Evolutionary conservation across 78 protist genomes (phyloP), one percentile per base, ranked within the genome.

Genomic region (Dictyostelium intermedium): DNA sequence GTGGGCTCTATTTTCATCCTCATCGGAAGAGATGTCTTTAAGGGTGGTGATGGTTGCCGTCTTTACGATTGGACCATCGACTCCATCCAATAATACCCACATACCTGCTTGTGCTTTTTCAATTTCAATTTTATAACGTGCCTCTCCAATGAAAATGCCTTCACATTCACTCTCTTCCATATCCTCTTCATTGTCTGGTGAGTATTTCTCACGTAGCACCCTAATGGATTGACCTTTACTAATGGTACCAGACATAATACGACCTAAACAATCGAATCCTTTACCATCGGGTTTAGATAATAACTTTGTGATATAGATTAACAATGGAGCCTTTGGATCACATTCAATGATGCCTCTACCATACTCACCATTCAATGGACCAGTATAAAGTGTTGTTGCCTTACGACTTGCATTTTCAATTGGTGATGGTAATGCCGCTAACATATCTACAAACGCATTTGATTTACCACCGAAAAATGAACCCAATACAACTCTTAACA

Each of bases 101-200:
- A 25, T 83, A 37, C 99, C 99, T 0, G 99, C 98, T 4, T 92
- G 80, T 37, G 86, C 99, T 2, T 27, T 34, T 27, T 34, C 47
- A 27, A 98, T 82, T 37, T 91, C 96, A 23, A 98, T 70, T 69
- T 96, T 91, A 85, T 98, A 98, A 47, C 98, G 43, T 10, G 98
- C 91, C 45, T 96, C 96, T 1, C 76, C 32, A 35, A 99, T 30
- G 83, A 84, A 97, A 5, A 98, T 16, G 2, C 56, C 8, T 10
- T 84, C 25, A 18, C 96, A 85, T 18, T 32, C 35, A 41, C 43
- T 78, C 3, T 66, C 25, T 16, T 86, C 69, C 96, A 96, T 86
- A 85, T 98, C 99, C 81, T 99, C 99, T 8, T 92, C 95, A 85
- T 99, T 99, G 5, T 97, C 99, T 27, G 84, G 93, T 10, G 99